Conservation (phyloP, 257 asterid species). For the Salvia splendens region DNA sequence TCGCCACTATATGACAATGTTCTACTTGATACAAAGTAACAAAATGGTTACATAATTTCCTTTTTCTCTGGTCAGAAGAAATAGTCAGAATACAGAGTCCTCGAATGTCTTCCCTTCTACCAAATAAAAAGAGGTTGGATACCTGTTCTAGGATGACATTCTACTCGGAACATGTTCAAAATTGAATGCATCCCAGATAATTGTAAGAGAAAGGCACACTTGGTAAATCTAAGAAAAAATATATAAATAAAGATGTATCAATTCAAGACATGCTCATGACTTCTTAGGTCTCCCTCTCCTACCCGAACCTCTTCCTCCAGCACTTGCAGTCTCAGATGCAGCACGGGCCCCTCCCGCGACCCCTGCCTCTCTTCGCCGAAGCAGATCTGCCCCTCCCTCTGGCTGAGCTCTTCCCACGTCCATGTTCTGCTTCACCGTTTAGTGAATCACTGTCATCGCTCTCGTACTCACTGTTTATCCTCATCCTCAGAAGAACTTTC, state of each 20-base stretch:
- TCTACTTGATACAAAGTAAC: not conserved
- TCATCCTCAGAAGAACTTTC: constrained; percentile 65
- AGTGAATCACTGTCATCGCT: constrained; percentile 54
- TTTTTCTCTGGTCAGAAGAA: constrained; percentile 8
- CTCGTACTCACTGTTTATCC: constrained; percentile 43
- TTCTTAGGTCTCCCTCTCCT: constrained; percentile 77
- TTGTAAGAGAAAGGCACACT: constrained; percentile 28
- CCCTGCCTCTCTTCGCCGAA: constrained; percentile 46
- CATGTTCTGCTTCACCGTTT: constrained; percentile 48
- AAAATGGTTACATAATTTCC: not conserved
- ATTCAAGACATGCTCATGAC: constrained; percentile 34
- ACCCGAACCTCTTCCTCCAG: constrained; percentile 47
- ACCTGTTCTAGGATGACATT: constrained; percentile 31
- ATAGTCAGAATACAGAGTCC: constrained; percentile 35
- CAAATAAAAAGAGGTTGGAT: constrained; percentile 27
- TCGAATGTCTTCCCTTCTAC: constrained; percentile 26
- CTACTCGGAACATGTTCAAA: constrained; percentile 29
- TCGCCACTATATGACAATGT: no score
- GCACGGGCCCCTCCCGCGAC: constrained; percentile 72
- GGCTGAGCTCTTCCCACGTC: constrained; percentile 41
- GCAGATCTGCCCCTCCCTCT: constrained; percentile 57
- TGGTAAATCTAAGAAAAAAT: constrained; percentile 12
- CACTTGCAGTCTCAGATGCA: constrained; percentile 40
- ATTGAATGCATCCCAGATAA: constrained; percentile 37
- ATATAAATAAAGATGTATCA: not conserved